Base-by-base conservation (phyloP, 371 early-diverging fungal genomes). In the Syncephalastrum sp. region DNA sequence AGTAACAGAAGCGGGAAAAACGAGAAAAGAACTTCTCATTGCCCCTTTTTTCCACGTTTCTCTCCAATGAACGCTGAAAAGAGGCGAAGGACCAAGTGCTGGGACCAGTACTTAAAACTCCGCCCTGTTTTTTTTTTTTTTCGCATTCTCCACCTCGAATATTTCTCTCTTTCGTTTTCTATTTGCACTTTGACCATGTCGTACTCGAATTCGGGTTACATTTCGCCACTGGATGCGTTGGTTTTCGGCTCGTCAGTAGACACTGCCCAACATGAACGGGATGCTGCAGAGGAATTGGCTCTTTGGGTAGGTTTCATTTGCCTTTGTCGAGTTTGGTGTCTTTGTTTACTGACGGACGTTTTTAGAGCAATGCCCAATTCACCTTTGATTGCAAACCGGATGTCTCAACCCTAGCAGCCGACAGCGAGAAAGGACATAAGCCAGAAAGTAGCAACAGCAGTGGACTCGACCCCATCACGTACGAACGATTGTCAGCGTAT, bases 301-400 rank as follows among this genome's bases (percentile, higher is more conserved):
- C 60, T 79, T 54, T 79, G 80, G 80, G 79, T 78, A 78, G 54
- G 29, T 47, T 14, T 10, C 38, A 50, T 38, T 15, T 33, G 16
- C 23, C 0, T 24, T 19, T 50, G 17, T 50, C 50, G 42, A 44
- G 46, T 42, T 41, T 27, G 33, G 19, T 23, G 16, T 15, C 8
- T 25, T 50, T 42, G n/a, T 25, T 15, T 24, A 17, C n/a, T 46
- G 33, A 1, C 19, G 53, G 16, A 29, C 45, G 3, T 5, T 25
- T 48, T 27, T 69, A 83, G 85, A 77, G 75, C 48, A 83, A 81
- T 61, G 81, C 83, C n/a, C 81, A 83, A 69, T 86, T 83, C 60
- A 82, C 84, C 5, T 86, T 83, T 65, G 84, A 84, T 60, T 72
- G 82, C 15, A 69, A 83, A 47, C 83, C 84, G 46, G 84, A 82